Base-by-base conservation (phyloP, 1,284 basidiomycete species). In the Tilletia setariae region DNA sequence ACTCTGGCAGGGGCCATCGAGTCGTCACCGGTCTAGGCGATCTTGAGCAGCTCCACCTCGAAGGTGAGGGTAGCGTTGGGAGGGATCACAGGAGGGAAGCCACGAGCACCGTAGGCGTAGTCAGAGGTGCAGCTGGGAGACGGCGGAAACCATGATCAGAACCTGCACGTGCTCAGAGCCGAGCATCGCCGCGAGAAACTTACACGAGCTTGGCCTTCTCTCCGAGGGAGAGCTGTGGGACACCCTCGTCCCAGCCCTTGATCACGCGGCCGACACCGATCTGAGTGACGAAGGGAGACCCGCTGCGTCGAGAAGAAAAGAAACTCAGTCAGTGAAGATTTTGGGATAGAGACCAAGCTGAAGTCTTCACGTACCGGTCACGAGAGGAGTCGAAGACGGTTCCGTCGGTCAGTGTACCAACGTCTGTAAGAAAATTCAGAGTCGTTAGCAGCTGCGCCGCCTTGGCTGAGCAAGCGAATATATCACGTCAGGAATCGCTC, bases 191-290 rank as follows among this genome's bases (percentile, higher is more conserved):
- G 47, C 23, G 7, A 0, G 21, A 21, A 30, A 49, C 35, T 47
- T 25, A 53, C 65, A 68, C 68, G 28, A 82, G 68, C 51, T 73
- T 74, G 23, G 82, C 83, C 74, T 81, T 81, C 73, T 84, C 75
- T 47, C 84, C 84, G 42, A 84, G 65, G 47, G 76, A 79, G 63
- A 84, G 78, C 75, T 84, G 82, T 3, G 81, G 82, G 28, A 83
- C 83, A 64, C 84, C 84, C 75, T 84, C 80, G 70, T 84, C 84
- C 83, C 83, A 84, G 47, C 80, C 82, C 66, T 79, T 76, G 72
- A 84, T 83, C 47, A 84, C 83, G n/a, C 73, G 82, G 30, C 84
- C 79, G 53, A 79, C 76, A 49, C 79, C 79, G 65, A 81, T 80
- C 40, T 63, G 40, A 61, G 74, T 76, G 32, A 65, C 30, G 75